Evolutionary conservation across 116 monocot genomes (phyloP).

Genomic region (Iris pallida): DNA sequence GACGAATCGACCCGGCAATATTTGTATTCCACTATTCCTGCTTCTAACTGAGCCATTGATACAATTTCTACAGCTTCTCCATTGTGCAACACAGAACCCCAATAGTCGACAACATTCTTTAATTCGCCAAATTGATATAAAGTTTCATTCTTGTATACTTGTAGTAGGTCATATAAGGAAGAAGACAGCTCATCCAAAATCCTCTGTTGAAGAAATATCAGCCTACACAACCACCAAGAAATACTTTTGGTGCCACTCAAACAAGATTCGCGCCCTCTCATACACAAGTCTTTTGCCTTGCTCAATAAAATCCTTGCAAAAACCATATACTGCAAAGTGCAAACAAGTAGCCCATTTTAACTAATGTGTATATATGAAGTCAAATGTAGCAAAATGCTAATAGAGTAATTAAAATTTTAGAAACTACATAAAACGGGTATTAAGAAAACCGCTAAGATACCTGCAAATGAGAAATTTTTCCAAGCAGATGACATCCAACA

Average conservation of each 20-base stretch:
- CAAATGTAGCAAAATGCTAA: background rate
- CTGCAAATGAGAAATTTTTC: slow-evolving; percentile 48
- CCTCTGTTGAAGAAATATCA: slow-evolving; percentile 71
- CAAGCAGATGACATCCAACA: slow-evolving; percentile 48
- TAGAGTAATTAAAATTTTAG: no score
- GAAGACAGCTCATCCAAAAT: slow-evolving; percentile 80
- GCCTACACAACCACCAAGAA: slow-evolving; percentile 89
- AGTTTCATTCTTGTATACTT: slow-evolving; percentile 41
- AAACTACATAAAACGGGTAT: no score
- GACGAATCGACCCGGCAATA: slow-evolving; percentile 75
- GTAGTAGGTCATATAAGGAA: slow-evolving; percentile 57
- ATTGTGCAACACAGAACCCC: slow-evolving; percentile 46
- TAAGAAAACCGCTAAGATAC: slow-evolving; percentile 11
- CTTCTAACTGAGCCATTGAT: slow-evolving; percentile 63
- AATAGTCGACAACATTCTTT: slow-evolving; percentile 55
- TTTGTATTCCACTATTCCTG: slow-evolving; percentile 68
- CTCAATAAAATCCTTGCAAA: slow-evolving; percentile 59
- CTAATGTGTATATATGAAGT: background rate
- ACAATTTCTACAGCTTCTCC: slow-evolving; percentile 66
- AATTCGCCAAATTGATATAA: slow-evolving; percentile 61
- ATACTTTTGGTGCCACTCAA: slow-evolving; percentile 36
- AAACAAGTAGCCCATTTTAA: slow-evolving; percentile 13
- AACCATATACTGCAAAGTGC: slow-evolving; percentile 84
- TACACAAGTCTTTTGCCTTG: slow-evolving; percentile 38
- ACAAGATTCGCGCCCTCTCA: slow-evolving; percentile 20